A percentile compares a stretch with the other conserved stretches of the same genome.
phyloP scores from a whole-genome alignment of 805 yeast species.

The Saccharomycodes ludwigii region DNA sequence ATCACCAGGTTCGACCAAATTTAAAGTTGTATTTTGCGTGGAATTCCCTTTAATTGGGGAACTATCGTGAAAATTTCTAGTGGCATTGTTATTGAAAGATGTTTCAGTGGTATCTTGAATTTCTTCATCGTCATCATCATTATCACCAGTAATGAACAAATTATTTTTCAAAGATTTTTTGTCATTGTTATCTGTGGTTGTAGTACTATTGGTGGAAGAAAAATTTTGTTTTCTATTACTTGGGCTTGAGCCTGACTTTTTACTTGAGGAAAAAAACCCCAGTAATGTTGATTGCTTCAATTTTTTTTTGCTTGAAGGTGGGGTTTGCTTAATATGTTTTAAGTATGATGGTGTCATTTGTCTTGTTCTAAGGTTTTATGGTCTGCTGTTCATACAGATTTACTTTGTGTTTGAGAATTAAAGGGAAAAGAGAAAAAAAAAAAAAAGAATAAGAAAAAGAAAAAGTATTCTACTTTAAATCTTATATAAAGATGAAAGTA shows the following conservation, averaged over 20 bases:
- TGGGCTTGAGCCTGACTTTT: not conserved
- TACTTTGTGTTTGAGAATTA: too few relatives aligned
- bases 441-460: too few relatives aligned
- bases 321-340: conserved; percentile 2
- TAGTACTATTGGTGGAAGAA: not conserved
- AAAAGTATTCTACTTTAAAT: too few relatives aligned
- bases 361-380: too few relatives aligned
- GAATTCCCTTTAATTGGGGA: not conserved
- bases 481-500: too few relatives aligned
- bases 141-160: conserved; percentile 8
- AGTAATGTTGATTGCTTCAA: conserved; percentile 26
- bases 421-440: too few relatives aligned
- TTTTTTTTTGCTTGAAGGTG: conserved; percentile 20
- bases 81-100: not conserved
- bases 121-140: conserved; percentile 10
- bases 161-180: not conserved
- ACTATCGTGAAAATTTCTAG: not conserved
- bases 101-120: conserved; percentile 3
- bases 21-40: not conserved
- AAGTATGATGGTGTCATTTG: not conserved
- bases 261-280: conserved; percentile 17
- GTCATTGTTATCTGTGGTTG: conserved; percentile 2
- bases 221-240: conserved; percentile 3
- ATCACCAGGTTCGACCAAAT: too few relatives aligned
- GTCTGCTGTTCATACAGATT: too few relatives aligned